These are phyloP conservation scores for thale cress (Arabidopsis thaliana) DNA, from an alignment of 345 rosid genomes.

Conservation along the genomic window TAIR10.1 NC_003074.8:21830001-21830500, in stretches of 20 bases:
- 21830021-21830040: constrained; percentile 26
- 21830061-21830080: constrained; percentile 21
- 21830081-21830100: constrained; percentile 33
- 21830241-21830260: constrained; percentile 24
- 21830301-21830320: constrained; percentile 9
- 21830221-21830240: constrained; percentile 7
- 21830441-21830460: constrained; percentile 46
- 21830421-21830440: constrained; percentile 34
- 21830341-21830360: constrained; percentile 19
- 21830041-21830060: constrained; percentile 36
- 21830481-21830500: constrained; percentile 9
- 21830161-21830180: constrained; percentile 34
- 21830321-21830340: constrained; percentile 25
- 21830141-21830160: constrained; percentile 26
- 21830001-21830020: constrained; percentile 38
- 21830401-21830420: constrained; percentile 23
- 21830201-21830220: constrained; percentile 25
- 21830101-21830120: constrained; percentile 22
- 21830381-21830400: constrained; percentile 18
- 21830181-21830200: constrained; percentile 44
- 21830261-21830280: neutral
- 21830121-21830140: constrained; percentile 31
- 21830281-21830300: constrained; percentile 31
- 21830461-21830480: constrained; percentile 19
- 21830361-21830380: constrained; percentile 22